Base-by-base conservation (phyloP, 2,329 filamentous ascomycete genomes). In the Pseudogymnoascus sp. region DNA sequence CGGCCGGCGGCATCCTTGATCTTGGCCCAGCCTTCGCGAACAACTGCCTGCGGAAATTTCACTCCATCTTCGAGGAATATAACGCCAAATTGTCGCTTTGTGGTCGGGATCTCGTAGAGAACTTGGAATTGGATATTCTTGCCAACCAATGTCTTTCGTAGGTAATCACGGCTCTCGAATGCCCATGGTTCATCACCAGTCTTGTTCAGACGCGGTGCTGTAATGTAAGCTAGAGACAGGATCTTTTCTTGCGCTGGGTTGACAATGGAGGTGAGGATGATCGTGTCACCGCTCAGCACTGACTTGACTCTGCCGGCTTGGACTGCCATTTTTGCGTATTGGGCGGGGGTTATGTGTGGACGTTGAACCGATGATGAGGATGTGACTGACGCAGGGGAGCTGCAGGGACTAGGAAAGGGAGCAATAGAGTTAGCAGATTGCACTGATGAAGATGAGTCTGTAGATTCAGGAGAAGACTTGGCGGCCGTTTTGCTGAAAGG, bases 91-190 rank as follows among this genome's bases (percentile, higher is more conserved):
- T 99, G 93, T 69, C 92, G 88, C 67, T 90, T 88, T 47, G 86
- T 89, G 63, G 86, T 89, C 14, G 93, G 92, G 65, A 97, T 89
- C 65, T 88, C 90, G 79, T 99, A 97, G 62, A 93, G 82, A 47
- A 96, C 82, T 65, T 86, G 86, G 80, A 93, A 96, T 70, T 93
- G 87, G 66, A 99, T 82, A 29, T 87, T 83, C 76, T 96, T 96
- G 73, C 93, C 93, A 63, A 97, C 89, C 42, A 88, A 82, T 61
- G 93, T 81, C 68, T 88, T 87, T 72, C 95, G 89, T 66, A 99
- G 84, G 75, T 90, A 95, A 77, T 99, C 95, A 73, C 95, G 91
- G 65, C 95, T 96, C 77, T 95, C 89, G 77, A 97, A 99, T 64
- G 91, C 92, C 73, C 89, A 96, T 38, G 89, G 87, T 83, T 97